These are phyloP conservation scores for Phragmites australis DNA, from an alignment of 176 grass and related monocot species.

Conservation along the genomic window DNA sequence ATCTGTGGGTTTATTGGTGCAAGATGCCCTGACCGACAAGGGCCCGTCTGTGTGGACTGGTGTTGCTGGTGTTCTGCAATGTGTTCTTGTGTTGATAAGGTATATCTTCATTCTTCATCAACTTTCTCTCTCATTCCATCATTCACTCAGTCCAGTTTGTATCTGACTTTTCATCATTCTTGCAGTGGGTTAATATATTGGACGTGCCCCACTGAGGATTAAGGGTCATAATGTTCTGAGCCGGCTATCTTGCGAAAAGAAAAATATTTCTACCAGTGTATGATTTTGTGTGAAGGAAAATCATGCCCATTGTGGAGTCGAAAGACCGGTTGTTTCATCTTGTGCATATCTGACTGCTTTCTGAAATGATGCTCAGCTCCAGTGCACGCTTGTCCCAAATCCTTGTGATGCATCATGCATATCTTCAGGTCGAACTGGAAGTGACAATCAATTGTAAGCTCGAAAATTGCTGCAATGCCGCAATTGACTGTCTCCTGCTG, in stretches of 20 bases:
- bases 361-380: conserved; percentile 25
- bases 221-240: conserved; percentile 19
- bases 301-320: background rate
- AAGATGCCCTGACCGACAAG: conserved; percentile 79
- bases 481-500: background rate
- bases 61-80: conserved; percentile 85
- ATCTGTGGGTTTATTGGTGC: conserved; percentile 80
- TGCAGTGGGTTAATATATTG: conserved; percentile 89
- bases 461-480: background rate
- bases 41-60: conserved; percentile 80
- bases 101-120: conserved; percentile 24
- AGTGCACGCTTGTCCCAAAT: background rate
- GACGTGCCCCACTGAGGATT: conserved; percentile 81
- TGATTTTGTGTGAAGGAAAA: conserved; percentile 27
- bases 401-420: conserved; percentile 2
- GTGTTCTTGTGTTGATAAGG: conserved; percentile 90
- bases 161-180: background rate
- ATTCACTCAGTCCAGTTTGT: background rate
- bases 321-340: background rate
- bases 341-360: conserved; percentile 42
- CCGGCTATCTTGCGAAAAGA: background rate
- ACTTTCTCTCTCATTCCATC: background rate
- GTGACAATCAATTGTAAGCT: background rate
- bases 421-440: conserved; percentile 1
- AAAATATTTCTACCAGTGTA: background rate